Evolutionary conservation across 495 filamentous ascomycete genomes (phyloP).

Genomic region (Neurospora sp.): DNA sequence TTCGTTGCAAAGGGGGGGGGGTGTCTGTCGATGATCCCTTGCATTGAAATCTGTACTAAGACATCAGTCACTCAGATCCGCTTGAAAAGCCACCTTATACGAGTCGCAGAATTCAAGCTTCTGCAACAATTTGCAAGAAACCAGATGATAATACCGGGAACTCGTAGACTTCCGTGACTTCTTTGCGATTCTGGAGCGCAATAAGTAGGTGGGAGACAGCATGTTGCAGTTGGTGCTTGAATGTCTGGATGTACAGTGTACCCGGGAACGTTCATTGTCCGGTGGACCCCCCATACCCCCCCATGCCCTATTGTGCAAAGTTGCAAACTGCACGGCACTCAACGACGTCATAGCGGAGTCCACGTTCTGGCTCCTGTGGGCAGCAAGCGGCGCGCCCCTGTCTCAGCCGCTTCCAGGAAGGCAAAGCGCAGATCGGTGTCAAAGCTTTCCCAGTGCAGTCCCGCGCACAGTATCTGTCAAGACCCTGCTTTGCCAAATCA

Average conservation of each 20-base stretch:
- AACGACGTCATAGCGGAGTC: conserved; percentile 4
- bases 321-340: background rate
- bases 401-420: background rate
- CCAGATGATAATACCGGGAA: background rate
- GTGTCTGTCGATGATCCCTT: background rate
- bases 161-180: background rate
- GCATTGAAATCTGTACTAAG: background rate
- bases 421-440: background rate
- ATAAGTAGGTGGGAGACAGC: background rate
- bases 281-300: background rate
- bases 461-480: background rate
- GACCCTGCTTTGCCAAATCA: background rate
- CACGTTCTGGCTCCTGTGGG: background rate
- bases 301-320: background rate
- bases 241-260: background rate
- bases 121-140: background rate
- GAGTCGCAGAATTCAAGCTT: background rate
- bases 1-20: background rate
- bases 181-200: background rate
- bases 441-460: background rate
- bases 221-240: background rate
- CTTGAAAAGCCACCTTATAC: background rate
- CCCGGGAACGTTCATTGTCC: background rate
- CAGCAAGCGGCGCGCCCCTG: background rate
- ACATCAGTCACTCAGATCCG: background rate